phyloP scores from a whole-genome alignment of 2,329 filamentous ascomycete species.

The Rhytidhysteron rufulum region DNA sequence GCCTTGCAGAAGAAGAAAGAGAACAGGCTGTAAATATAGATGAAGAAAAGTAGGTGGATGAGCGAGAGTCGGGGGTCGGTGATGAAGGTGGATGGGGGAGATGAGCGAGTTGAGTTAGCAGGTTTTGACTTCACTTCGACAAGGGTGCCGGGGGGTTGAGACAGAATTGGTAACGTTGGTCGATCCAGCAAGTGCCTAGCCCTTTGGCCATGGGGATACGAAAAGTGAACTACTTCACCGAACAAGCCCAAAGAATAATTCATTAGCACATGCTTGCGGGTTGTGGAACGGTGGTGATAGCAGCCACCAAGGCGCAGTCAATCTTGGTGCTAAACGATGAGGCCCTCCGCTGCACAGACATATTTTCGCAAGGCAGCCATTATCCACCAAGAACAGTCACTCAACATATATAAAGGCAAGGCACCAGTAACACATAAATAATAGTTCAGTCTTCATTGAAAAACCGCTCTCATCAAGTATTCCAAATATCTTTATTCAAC shows the following conservation, averaged over 20 bases:
- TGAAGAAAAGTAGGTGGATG: neutral
- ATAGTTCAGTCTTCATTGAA: too few species aligned
- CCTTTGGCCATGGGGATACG: too few species aligned
- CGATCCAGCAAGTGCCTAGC: too few species aligned
- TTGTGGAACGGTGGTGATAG: neutral
- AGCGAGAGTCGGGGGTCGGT: neutral
- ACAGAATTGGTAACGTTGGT: neutral
- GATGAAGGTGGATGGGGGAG: neutral
- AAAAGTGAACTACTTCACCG: neutral
- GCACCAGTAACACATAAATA: too few species aligned
- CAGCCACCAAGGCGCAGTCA: neutral
- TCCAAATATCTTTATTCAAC: too few species aligned
- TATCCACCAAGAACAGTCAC: too few species aligned
- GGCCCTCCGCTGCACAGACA: neutral
- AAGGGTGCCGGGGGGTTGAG: neutral
- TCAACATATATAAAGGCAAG: neutral
- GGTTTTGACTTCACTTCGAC: neutral
- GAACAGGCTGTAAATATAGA: too few species aligned
- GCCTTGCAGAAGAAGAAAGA: neutral
- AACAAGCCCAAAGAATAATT: too few species aligned
- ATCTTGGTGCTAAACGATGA: neutral
- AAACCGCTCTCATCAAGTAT: too few species aligned
- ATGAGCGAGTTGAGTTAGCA: neutral
- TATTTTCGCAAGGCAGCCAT: neutral
- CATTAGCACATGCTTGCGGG: too few species aligned